Percentiles rank a stretch among this genome's conserved stretches.
These are phyloP conservation scores for Nyctanthes arbortristis DNA, from an alignment of 257 asterid species.

Conservation along the genomic window DNA sequence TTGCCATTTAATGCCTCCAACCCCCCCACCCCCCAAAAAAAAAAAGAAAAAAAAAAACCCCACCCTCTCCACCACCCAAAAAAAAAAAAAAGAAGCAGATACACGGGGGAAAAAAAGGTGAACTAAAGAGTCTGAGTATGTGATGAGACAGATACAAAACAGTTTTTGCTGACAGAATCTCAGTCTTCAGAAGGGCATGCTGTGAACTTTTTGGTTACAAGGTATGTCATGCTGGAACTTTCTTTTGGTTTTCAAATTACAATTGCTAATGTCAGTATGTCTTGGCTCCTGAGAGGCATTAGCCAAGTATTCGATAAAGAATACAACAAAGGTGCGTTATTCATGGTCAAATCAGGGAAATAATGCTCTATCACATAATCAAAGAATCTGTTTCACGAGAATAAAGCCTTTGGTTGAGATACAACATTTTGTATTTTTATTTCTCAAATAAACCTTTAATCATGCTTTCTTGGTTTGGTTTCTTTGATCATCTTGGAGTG, in stretches of 20 bases:
- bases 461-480: background rate
- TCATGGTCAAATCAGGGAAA: slow-evolving; percentile 11
- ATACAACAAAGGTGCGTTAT: background rate
- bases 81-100: too few species aligned
- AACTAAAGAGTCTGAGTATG: slow-evolving; percentile 28
- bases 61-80: too few species aligned
- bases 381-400: slow-evolving; percentile 7
- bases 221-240: slow-evolving; percentile 47
- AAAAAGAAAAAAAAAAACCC: too few species aligned
- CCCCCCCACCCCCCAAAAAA: too few species aligned
- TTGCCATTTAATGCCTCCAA: slow-evolving; percentile 20
- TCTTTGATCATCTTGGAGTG: background rate
- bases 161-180: slow-evolving; percentile 93
- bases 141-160: slow-evolving; percentile 75
- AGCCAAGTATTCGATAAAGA: background rate
- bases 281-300: background rate
- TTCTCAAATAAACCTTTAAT: background rate
- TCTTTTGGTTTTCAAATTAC: slow-evolving; percentile 16
- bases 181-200: slow-evolving; percentile 98
- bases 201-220: slow-evolving; percentile 98
- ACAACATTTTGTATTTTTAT: slow-evolving; percentile 7
- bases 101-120: too few species aligned
- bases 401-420: slow-evolving; percentile 12
- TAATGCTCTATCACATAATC: slow-evolving; percentile 1
- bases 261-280: background rate